phyloP scores from a whole-genome alignment of 202 grass and related monocot species.

The Schoenoplectus tabernaemontani region DNA sequence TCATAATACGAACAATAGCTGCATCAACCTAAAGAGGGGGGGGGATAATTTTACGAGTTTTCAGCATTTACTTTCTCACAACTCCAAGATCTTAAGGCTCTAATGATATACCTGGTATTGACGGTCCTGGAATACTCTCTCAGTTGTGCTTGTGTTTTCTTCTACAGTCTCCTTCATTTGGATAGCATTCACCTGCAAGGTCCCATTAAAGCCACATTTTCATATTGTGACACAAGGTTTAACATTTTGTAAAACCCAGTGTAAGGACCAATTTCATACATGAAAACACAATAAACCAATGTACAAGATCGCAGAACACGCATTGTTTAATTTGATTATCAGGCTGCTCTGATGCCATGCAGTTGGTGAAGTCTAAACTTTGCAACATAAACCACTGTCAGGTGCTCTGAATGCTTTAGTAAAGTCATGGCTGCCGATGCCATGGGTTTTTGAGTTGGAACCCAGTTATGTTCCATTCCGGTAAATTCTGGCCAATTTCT shows the following conservation, averaged over 20 bases:
- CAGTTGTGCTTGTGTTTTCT: conserved; percentile 98
- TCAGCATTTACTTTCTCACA: background rate
- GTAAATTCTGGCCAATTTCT: background rate
- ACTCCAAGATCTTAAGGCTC: background rate
- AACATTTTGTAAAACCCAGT: background rate
- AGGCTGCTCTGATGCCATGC: background rate
- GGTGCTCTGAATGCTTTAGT: background rate
- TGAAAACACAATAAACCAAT: background rate
- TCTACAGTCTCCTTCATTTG: conserved; percentile 99
- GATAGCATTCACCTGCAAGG: conserved; percentile 92
- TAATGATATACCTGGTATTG: conserved; percentile 70
- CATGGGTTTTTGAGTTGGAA: background rate
- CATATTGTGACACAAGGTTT: background rate
- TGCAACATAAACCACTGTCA: background rate
- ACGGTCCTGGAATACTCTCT: conserved; percentile 96
- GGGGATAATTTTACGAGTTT: background rate
- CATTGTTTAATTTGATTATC: background rate
- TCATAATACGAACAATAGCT: conserved; percentile 96
- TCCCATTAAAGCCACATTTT: conserved; percentile 20
- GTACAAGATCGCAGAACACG: background rate
- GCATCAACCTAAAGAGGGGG: conserved; percentile 69
- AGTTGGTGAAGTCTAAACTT: background rate
- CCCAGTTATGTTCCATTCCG: background rate
- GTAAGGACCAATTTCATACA: background rate
- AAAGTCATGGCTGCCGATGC: background rate